Base-by-base conservation (phyloP, 176 grass and related monocot species). In the Neostapfia colusana region DNA sequence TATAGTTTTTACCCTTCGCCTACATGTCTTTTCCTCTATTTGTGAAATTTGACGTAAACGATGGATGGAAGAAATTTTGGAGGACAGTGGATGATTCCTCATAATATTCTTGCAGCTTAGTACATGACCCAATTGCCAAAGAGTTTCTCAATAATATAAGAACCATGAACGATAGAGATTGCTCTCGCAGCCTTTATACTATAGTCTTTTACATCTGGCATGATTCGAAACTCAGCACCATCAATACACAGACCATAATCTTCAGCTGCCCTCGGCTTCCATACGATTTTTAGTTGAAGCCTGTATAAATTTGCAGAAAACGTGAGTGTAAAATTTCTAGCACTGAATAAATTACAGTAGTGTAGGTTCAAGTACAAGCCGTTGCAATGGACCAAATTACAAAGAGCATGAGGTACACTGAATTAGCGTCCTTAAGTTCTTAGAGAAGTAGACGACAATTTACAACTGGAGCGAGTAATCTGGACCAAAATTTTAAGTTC, bases 211-310 rank as follows among this genome's bases (percentile, higher is more conserved):
- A 3, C n/a, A 44, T 10, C 39, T 46, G 34, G 5, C 55, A 70
- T 3, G 5, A 16, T 21, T 37, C 8, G 18, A 7, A 66, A 39
- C 43, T 42, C 50, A 82, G 8, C 15, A 42, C 27, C 9, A 65
- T 12, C 12, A 14, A n/a, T 14, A 39, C n/a, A 16, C 24, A 54
- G 25, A 44, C 18, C 36, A 44, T 38, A 51, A 24, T 65, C 39
- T 71, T 14, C 7, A 6, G 44, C 7, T 12, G 6, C 28, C 18
- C 48, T 25, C 23, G 4, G 31, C 27, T 4, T 48, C 39, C 6
- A 41, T 41, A 40, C 59, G 46, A 3, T 74, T 21, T 4, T 56
- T 84, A 89, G 58, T 87, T 85, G 69, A 92, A 96, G 0, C 89
- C 45, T 96, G 74, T 67, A 70, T 25, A 23, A 20, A 14, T 72